Base-by-base conservation (phyloP, 257 asterid species). In the Osmanthus fragrans region DNA sequence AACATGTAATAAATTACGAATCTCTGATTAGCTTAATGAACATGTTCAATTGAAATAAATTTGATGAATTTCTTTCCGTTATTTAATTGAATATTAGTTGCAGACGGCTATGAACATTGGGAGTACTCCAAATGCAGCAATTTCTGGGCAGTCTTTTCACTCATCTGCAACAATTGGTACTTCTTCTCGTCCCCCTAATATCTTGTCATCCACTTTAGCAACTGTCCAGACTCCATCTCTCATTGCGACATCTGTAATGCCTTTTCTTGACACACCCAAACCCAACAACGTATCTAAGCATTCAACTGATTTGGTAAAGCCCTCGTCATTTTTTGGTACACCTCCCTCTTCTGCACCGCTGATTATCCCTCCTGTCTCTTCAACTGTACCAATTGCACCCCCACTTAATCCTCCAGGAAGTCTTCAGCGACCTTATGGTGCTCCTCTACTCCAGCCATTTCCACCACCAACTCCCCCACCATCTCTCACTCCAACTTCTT, bases 381-480 rank as follows among this genome's bases (percentile, higher is more conserved):
- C 96, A 15, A 75, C 97, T 71, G 60, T 87, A 74, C 94, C 96
- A 42, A 88, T 94, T 79, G 95, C 95, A 8, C 94, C 99, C 73
- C 96, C 93, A 58, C 82, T 91, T 64, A 88, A 87, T 81, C 85
- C 91, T 80, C 90, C 90, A 34, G 88, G 82, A 49, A 83, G 71
- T 84, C 80, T 88, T 32, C 97, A 87, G 76, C 90, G 92, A 76
- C 97, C 96, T 71, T 93, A 92, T 80, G 98, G 97, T 78, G 85
- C 96, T 64, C 99, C 99, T 16, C 80, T 96, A 82, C 98, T 96
- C 64, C 97, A 96, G 93, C 98, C 99, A 76, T 96, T 94, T 80
- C 99, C 99, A 79, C 97, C 99, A 7, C 98, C 99, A 4, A 90
- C 94, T 13, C 99, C 99, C 18, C 98, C 99, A 47, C 97, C 91